Base-by-base conservation (phyloP, 306 rosid genomes). In the Hylodesmum podocarpum region DNA sequence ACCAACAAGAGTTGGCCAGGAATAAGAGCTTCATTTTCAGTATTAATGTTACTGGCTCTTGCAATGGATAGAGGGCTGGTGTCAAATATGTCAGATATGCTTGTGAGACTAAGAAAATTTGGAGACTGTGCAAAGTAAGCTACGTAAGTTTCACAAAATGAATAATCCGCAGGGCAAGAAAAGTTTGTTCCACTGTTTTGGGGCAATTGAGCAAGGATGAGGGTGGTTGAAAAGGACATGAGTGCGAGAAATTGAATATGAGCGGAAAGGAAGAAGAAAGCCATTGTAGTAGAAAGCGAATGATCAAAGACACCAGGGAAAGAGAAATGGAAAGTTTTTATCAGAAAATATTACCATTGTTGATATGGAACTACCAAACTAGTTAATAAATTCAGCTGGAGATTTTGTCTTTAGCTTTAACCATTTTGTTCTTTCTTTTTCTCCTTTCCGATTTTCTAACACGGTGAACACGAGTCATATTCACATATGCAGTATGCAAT, bases 1-100 rank as follows among this genome's bases (percentile, higher is more conserved):
- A 92, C 53, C 1, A 90, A 81, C 54, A 92, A 92, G 77, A 90
- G 90, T 34, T 88, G 89, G 66, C 83, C 82, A 1, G 85, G 70
- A 51, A 77, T 34, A 27, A 90, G 80, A 29, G 34, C 12, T 1
- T 31, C 53, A 13, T 41, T 8, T 44, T 75, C 83, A 0, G 75
- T 24, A 11, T 61, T 55, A 29, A 63, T 72, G 69, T 80, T 91
- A 49, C 87, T 89, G 16, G 96, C 87, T 18, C 76, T 70, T 18
- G 89, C 88, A 57, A 90, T 88, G 10, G 77, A 80, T 29, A 53
- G 50, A 66, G 68, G 84, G 73, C 78, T 73, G 25, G 84, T 84
- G 39, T 66, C 85, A 72, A 92, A 92, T 8, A 88, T 69, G 58
- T 83, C 75, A 64, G 93, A 82, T 49, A 92, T 70, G 66, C 58